These are phyloP conservation scores for Trichopus zeylanicus DNA, from an alignment of 116 monocot species.

Conservation along the genomic window DNA sequence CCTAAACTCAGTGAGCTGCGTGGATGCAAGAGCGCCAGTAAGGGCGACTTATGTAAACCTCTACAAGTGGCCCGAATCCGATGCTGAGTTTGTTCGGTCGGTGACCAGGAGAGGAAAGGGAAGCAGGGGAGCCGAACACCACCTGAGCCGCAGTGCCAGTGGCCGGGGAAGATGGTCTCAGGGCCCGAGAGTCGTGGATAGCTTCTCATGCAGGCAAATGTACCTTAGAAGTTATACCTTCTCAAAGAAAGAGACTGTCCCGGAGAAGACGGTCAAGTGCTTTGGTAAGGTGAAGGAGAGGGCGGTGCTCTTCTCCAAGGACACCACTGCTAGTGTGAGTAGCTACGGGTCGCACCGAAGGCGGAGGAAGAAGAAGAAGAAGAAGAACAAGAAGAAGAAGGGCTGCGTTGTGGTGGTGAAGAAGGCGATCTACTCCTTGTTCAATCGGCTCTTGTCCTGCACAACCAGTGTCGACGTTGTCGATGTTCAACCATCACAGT, in stretches of 20 bases:
- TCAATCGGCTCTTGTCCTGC: constrained; percentile 45
- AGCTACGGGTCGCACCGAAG: not conserved
- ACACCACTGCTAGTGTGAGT: not conserved
- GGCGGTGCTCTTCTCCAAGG: constrained; percentile 6
- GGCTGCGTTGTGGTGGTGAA: constrained; percentile 5
- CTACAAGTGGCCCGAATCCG: constrained; percentile 66
- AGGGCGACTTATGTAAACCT: constrained; percentile 42
- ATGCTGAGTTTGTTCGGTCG: constrained; percentile 47
- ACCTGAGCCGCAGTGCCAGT: not conserved
- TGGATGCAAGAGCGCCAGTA: constrained; percentile 29
- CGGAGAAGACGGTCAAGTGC: constrained; percentile 36
- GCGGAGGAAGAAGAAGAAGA: not conserved
- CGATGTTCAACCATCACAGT: not conserved
- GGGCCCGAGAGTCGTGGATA: constrained; percentile 29
- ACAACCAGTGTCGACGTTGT: constrained; percentile 35
- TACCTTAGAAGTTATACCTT: constrained; percentile 71
- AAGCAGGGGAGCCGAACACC: not conserved
- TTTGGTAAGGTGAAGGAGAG: constrained; percentile 36
- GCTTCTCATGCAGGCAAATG: constrained; percentile 69
- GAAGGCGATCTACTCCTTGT: constrained; percentile 19
- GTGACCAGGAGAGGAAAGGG: constrained; percentile 3
- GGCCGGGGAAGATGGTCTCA: not conserved
- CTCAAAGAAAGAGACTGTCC: constrained; percentile 50
- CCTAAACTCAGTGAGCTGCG: constrained; percentile 21
- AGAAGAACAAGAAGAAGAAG: constrained; percentile 16